A percentile compares a stretch with the other conserved stretches of the same genome.
Conservation (phyloP, 768 basidiomycete genomes). For the Tulasnella sp. region DNA sequence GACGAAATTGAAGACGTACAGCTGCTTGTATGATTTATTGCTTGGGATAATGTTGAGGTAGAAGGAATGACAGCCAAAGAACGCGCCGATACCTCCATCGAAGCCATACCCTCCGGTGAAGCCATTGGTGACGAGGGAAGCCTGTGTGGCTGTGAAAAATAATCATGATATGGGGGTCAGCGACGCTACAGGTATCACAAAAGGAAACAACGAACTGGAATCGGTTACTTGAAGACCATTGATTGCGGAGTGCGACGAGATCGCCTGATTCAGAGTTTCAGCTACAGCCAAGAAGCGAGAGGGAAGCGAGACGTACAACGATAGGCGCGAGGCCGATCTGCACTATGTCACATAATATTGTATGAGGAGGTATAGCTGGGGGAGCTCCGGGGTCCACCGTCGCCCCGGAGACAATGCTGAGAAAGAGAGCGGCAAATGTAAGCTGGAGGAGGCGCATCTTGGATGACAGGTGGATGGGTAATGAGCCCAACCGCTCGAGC, state of each 20-base stretch:
- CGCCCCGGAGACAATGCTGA: neutral
- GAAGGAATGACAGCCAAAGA: neutral
- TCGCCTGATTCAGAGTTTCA: neutral
- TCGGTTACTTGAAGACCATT: neutral
- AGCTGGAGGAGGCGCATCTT: neutral
- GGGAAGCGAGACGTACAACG: neutral
- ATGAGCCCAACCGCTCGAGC: no score
- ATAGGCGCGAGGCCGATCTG: neutral
- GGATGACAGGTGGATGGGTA: neutral
- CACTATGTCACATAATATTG: neutral
- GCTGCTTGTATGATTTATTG: neutral
- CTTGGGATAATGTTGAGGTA: neutral
- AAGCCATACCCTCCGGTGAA: neutral
- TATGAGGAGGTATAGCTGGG: neutral
- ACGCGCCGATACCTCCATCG: slow-evolving; percentile 1
- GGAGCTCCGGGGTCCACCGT: neutral
- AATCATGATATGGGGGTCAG: no score
- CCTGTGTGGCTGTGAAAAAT: no score
- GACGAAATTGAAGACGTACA: neutral
- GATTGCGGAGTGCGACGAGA: neutral
- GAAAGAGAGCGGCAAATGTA: neutral
- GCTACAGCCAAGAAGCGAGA: neutral
- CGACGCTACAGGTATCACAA: neutral
- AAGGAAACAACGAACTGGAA: neutral
- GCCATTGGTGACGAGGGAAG: neutral